Percentiles rank a stretch among this genome's conserved stretches.
Conservation (phyloP, 768 basidiomycete genomes). For the Cystofilobasidium ferigula region DNA sequence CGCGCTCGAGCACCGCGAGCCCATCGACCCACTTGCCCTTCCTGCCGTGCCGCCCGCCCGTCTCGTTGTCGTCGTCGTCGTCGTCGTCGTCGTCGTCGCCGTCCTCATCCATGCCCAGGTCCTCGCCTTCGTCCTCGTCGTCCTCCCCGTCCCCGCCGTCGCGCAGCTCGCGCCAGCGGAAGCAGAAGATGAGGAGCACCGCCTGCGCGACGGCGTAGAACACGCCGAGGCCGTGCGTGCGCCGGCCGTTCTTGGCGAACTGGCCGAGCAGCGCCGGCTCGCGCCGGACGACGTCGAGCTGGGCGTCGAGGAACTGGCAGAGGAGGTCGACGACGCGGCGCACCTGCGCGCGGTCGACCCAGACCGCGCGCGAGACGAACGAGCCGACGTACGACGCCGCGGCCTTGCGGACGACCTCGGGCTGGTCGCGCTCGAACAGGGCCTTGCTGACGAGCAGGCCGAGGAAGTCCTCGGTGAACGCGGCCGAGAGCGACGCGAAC, state of each 20-base stretch:
- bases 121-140: slow-evolving; percentile 43
- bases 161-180: slow-evolving; percentile 79
- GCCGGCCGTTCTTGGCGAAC: slow-evolving; percentile 2
- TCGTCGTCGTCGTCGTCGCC: slow-evolving; percentile 28
- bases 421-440: slow-evolving; percentile 48
- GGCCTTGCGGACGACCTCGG: slow-evolving; percentile 66
- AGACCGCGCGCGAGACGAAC: slow-evolving; percentile 79
- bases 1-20: slow-evolving; percentile 63
- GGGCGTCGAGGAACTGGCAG: slow-evolving; percentile 69
- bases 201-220: slow-evolving; percentile 91
- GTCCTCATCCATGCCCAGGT: slow-evolving; percentile 41
- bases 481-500: slow-evolving; percentile 77
- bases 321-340: slow-evolving; percentile 66
- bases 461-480: slow-evolving; percentile 84
- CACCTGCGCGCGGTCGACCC: slow-evolving; percentile 63
- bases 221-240: slow-evolving; percentile 42
- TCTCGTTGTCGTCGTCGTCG: slow-evolving; percentile 27
- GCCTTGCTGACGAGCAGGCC: slow-evolving; percentile 89
- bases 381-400: slow-evolving; percentile 88
- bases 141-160: too few species aligned
- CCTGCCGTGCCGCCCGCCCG: too few species aligned
- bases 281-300: slow-evolving; percentile 49
- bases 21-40: slow-evolving; percentile 70
- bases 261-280: slow-evolving; percentile 26
- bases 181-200: slow-evolving; percentile 93